Evolutionary conservation across 805 yeast genomes (phyloP).

Genomic region (Lipomyces japonicus): DNA sequence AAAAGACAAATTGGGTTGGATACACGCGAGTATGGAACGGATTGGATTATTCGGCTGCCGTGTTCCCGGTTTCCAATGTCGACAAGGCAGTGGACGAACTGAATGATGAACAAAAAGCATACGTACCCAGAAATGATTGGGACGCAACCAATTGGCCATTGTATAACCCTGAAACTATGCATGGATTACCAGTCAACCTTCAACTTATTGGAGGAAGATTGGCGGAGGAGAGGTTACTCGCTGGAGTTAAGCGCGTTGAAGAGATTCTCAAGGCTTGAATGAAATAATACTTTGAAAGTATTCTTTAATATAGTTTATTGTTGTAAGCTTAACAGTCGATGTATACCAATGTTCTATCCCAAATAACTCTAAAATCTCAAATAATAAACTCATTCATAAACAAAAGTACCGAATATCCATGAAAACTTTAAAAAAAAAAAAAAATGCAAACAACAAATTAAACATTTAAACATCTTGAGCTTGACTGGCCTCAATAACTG

Average conservation of each 20-base stretch:
- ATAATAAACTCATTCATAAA: background rate
- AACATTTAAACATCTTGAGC: background rate
- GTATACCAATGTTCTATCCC: background rate
- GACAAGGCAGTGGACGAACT: constrained; percentile 26
- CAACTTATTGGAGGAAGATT: constrained; percentile 29
- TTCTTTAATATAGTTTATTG: too few relatives aligned
- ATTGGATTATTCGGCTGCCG: constrained; percentile 31
- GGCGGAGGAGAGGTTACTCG: constrained; percentile 30
- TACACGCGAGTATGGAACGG: constrained; percentile 33
- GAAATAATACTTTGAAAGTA: too few relatives aligned
- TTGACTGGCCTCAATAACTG: background rate
- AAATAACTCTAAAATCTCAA: background rate
- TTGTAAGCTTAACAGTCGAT: background rate
- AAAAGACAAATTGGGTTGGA: constrained; percentile 37
- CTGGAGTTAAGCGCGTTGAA: constrained; percentile 32
- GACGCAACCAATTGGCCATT: constrained; percentile 28
- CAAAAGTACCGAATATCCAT: background rate
- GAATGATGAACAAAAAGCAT: constrained; percentile 20
- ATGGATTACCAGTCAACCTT: constrained; percentile 30
- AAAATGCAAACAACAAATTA: background rate
- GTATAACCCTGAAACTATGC: constrained; percentile 29
- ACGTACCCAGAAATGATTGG: constrained; percentile 29
- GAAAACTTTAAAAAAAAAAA: background rate
- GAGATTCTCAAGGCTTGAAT: constrained; percentile 19
- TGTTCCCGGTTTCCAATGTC: constrained; percentile 29